Conservation (phyloP, 164 flowering plant genomes). For the Akebia trifoliata region DNA sequence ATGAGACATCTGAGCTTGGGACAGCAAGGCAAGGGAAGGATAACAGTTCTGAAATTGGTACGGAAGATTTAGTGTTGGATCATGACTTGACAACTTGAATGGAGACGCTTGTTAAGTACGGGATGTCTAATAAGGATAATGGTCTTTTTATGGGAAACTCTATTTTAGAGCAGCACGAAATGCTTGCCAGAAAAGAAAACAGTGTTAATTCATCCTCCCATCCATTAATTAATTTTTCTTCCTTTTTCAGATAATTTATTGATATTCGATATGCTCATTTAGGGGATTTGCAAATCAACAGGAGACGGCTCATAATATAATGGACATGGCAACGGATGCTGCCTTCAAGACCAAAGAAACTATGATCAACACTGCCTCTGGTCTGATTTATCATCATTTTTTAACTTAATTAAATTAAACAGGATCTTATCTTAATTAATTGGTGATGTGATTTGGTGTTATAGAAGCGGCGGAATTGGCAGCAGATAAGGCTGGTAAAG, state of each 20-base stretch:
- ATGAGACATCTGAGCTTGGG: no score
- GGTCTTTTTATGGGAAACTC: no score
- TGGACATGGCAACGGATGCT: constrained; percentile 26
- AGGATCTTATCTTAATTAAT: no score
- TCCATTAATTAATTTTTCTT: background rate
- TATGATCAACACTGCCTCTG: constrained; percentile 25
- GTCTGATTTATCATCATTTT: constrained; percentile 7
- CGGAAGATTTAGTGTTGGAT: no score
- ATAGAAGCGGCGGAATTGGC: constrained; percentile 29
- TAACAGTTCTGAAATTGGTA: no score
- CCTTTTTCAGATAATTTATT: no score
- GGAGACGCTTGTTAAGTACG: no score
- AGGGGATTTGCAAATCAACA: constrained; percentile 24
- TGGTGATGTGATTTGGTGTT: background rate
- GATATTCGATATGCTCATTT: background rate
- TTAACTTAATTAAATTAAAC: background rate
- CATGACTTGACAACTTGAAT: no score
- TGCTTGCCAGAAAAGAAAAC: no score
- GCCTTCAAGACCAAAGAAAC: constrained; percentile 29
- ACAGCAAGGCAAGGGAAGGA: no score
- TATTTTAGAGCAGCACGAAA: no score
- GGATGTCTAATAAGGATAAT: no score
- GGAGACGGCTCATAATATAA: constrained; percentile 18
- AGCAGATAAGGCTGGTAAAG: constrained; percentile 23
- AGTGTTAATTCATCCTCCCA: background rate